These are phyloP conservation scores for Hymenochaete sp. DNA, from an alignment of 1,284 basidiomycete species.

Conservation along the genomic window DNA sequence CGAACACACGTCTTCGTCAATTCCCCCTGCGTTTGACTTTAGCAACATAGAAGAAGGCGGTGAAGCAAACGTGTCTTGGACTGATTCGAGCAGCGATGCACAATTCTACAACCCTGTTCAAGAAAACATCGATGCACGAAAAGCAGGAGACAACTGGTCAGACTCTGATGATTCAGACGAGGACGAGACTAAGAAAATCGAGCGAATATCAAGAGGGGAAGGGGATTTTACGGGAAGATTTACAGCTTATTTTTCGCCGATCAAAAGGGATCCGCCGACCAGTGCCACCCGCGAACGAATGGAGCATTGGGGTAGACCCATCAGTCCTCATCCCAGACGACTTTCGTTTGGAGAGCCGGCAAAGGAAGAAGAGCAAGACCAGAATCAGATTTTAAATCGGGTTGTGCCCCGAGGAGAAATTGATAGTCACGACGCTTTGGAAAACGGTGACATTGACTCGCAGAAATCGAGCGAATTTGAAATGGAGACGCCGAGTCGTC, in stretches of 20 bases:
- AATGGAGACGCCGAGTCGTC: background rate
- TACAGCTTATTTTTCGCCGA: slow-evolving; percentile 43
- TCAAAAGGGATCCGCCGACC: slow-evolving; percentile 60
- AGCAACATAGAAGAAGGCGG: slow-evolving; percentile 6
- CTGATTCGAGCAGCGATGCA: slow-evolving; percentile 24
- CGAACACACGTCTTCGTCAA: slow-evolving; percentile 19
- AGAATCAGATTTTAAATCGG: too few species aligned
- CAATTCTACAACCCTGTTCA: slow-evolving; percentile 2
- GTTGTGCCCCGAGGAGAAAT: too few species aligned
- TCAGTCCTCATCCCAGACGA: slow-evolving; percentile 50
- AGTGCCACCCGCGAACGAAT: slow-evolving; percentile 41
- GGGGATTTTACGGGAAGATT: slow-evolving; percentile 62
- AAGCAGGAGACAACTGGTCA: slow-evolving; percentile 25
- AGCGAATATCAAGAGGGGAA: slow-evolving; percentile 26
- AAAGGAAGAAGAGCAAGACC: slow-evolving; percentile 9
- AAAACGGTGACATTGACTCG: background rate
- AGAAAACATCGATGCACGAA: slow-evolving; percentile 13
- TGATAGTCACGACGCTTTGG: background rate
- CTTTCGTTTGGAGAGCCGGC: slow-evolving; percentile 30
- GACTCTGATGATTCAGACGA: slow-evolving; percentile 28
- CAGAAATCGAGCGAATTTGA: background rate
- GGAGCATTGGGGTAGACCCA: slow-evolving; percentile 58
- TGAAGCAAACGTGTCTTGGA: slow-evolving; percentile 22
- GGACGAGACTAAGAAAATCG: slow-evolving; percentile 8
- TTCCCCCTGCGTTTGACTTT: slow-evolving; percentile 29